Evolutionary conservation across 306 rosid species (phyloP), one percentile per base, ranked within the genome.

Genomic region (Amphicarpaea edgeworthii): DNA sequence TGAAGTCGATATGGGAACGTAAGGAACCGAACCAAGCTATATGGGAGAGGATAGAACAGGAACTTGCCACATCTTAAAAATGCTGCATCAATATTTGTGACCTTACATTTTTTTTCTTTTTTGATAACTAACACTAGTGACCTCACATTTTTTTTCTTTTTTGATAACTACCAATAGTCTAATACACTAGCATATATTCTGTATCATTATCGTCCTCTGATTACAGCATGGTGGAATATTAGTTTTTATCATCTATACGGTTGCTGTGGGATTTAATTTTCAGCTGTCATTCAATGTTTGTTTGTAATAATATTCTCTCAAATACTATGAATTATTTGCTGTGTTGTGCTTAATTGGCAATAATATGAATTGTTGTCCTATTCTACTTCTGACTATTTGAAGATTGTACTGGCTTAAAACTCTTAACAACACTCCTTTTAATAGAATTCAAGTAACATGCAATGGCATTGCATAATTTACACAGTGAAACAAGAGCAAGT

Each of bases 111-210:
- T 30, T 30, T 30, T 7, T 30, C 37, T 30, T 30, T 30, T 30
- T 30, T 30, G 37, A 30, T 30, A 30, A 30, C 37, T 30, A 30
- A 30, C 5, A 30, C 37, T 30, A 30, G 28, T 32, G 62, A 32
- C 73, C 68, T 61, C 70, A 70, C 63, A 28, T 69, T 54, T 0
- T 51, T 49, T 19, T 51, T 28, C 2, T 17, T 8, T 51, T 8
- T 19, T 19, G 1, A n/a, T n/a, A 49, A 8, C 58, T 2, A 7
- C 8, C 7, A 1, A 54, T 14, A 55, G 9, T 42, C n/a, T n/a
- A n/a, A n/a, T n/a, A n/a, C n/a, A n/a, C n/a, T 11, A 54, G 83
- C 41, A 79, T 79, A 62, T 71, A 63, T 78, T 79, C 83, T 28
- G 17, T 6, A 16, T 34, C 47, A 79, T 70, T 38, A 34, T 50